phyloP scores from a whole-genome alignment of 345 rosid species.

The rapeseed (Brassica napus) region DNA sequence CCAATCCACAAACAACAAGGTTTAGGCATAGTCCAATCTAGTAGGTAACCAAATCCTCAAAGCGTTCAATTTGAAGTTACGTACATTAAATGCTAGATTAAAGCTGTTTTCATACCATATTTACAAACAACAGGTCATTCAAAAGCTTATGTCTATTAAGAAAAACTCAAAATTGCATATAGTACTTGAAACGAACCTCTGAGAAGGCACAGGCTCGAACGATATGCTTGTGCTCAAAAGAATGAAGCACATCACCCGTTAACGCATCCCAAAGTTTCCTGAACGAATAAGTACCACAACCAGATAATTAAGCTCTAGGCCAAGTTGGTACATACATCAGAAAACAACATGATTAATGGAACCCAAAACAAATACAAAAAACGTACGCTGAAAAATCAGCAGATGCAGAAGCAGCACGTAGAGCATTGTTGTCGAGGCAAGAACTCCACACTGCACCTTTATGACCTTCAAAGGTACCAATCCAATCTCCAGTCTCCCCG shows the following conservation, averaged over 20 bases:
- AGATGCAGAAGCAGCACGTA: slow-evolving; percentile 94
- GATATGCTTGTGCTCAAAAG: slow-evolving; percentile 91
- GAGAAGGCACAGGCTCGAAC: slow-evolving; percentile 91
- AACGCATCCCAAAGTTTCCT: slow-evolving; percentile 94
- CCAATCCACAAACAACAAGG: neutral
- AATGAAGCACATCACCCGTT: slow-evolving; percentile 82
- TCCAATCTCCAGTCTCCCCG: slow-evolving; percentile 99
- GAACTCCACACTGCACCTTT: slow-evolving; percentile 99
- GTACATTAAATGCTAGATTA: no score
- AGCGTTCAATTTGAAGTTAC: neutral
- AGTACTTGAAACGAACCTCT: slow-evolving; percentile 46
- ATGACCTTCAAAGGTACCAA: slow-evolving; percentile 98
- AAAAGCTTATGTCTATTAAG: neutral
- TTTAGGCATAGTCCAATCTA: neutral
- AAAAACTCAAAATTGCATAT: neutral
- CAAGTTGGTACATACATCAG: neutral
- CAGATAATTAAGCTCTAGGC: neutral
- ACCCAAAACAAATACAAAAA: neutral
- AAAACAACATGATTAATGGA: neutral
- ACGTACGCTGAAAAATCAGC: slow-evolving; percentile 92
- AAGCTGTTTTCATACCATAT: no score
- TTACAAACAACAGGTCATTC: no score
- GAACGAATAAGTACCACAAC: slow-evolving; percentile 7
- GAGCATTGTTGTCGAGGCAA: slow-evolving; percentile 79
- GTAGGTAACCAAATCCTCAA: neutral